Percentiles rank a stretch among this genome's conserved stretches.
These are phyloP conservation scores for Colletotrichum orchidophilum DNA, from an alignment of 2,329 filamentous ascomycete species.

Conservation along the genomic window DNA sequence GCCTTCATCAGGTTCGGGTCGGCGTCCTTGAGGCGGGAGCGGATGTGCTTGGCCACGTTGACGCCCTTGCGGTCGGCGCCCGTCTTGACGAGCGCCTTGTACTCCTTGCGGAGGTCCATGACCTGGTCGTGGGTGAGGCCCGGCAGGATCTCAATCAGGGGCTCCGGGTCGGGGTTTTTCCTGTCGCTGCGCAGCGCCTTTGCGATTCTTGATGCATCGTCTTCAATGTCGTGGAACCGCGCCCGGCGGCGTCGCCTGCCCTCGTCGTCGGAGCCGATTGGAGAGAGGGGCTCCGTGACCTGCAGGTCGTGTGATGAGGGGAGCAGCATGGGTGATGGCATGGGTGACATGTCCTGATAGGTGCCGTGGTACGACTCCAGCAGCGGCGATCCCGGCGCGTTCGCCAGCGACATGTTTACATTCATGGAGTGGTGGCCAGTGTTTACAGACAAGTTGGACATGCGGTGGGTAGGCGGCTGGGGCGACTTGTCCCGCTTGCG, in stretches of 20 bases:
- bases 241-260: conserved; percentile 64
- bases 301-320: conserved; percentile 34
- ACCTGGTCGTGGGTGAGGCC: conserved; percentile 87
- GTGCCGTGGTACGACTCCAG: conserved; percentile 93
- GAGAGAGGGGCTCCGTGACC: conserved; percentile 61
- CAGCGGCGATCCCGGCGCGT: conserved; percentile 81
- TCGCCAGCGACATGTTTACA: conserved; percentile 55
- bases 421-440: conserved; percentile 51
- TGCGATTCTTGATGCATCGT: conserved; percentile 80
- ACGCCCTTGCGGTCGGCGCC: conserved; percentile 78
- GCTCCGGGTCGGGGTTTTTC: conserved; percentile 67
- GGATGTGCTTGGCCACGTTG: conserved; percentile 88
- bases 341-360: conserved; percentile 93
- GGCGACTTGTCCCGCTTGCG: conserved; percentile 55
- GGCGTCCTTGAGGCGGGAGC: conserved; percentile 77
- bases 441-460: conserved; percentile 63
- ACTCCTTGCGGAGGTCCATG: conserved; percentile 84
- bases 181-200: conserved; percentile 76
- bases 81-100: conserved; percentile 89
- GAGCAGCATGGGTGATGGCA: conserved; percentile 82
- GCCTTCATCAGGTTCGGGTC: conserved; percentile 86
- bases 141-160: conserved; percentile 85
- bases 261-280: conserved; percentile 60
- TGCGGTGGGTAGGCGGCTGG: conserved; percentile 57
- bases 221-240: conserved; percentile 85